phyloP scores from a whole-genome alignment of 2,329 filamentous ascomycete species.

The Monilinia aucupariae region DNA sequence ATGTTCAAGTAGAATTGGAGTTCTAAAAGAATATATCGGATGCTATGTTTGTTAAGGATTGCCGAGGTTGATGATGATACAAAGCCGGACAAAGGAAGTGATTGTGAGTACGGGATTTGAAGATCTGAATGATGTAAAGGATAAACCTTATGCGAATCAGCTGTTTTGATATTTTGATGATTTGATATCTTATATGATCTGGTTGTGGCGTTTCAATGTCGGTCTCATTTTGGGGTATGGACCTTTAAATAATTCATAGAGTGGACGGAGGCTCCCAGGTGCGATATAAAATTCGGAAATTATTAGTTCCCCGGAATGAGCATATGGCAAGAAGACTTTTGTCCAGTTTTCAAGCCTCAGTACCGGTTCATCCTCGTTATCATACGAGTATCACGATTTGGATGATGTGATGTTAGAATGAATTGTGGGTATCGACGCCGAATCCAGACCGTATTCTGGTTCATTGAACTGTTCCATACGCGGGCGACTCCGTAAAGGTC shows the following conservation, averaged over 20 bases:
- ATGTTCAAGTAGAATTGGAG: neutral
- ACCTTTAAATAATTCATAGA: slow-evolving; percentile 13
- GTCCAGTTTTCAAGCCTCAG: slow-evolving; percentile 11
- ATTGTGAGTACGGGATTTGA: slow-evolving; percentile 9
- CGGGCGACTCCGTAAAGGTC: slow-evolving; percentile 15
- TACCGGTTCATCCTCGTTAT: slow-evolving; percentile 18
- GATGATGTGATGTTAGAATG: slow-evolving; percentile 17
- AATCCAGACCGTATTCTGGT: slow-evolving; percentile 7
- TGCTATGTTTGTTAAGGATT: neutral
- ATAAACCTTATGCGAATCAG: neutral
- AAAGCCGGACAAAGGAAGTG: slow-evolving; percentile 13
- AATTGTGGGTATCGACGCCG: slow-evolving; percentile 14
- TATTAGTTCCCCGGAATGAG: neutral
- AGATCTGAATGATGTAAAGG: neutral
- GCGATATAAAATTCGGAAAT: slow-evolving; percentile 2
- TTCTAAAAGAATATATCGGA: slow-evolving; percentile 9
- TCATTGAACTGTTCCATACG: neutral
- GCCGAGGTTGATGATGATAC: slow-evolving; percentile 8
- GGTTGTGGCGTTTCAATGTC: slow-evolving; percentile 12
- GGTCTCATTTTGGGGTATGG: slow-evolving; percentile 7
- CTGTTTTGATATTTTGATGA: neutral
- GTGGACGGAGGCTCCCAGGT: neutral
- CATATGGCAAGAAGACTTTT: slow-evolving; percentile 8
- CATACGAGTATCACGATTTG: slow-evolving; percentile 19
- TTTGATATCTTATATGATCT: slow-evolving; percentile 12